phyloP scores from a whole-genome alignment of 306 rosid species.

The Oemleria cerasiformis region DNA sequence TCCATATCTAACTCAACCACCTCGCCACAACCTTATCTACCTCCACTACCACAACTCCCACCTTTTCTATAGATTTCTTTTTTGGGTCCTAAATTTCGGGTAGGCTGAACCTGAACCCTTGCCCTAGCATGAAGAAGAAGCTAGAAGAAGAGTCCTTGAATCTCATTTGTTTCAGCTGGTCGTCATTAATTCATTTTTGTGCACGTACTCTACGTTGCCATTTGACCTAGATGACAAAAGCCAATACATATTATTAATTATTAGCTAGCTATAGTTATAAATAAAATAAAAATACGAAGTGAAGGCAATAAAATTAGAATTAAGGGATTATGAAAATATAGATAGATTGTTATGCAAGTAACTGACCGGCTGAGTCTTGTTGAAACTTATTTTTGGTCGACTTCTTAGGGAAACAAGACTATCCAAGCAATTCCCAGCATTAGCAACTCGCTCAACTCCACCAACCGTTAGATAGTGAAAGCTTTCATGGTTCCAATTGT shows the following conservation, averaged over 20 bases:
- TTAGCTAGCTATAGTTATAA: background rate
- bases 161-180: background rate
- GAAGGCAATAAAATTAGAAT: background rate
- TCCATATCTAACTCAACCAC: no score
- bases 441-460: background rate
- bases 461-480: background rate
- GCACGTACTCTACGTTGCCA: constrained; percentile 3
- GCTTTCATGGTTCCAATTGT: background rate
- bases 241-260: background rate
- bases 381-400: background rate
- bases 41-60: no score
- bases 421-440: background rate
- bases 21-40: no score
- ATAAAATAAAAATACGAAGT: no score
- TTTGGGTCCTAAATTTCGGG: no score
- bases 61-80: no score
- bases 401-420: background rate
- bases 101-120: no score
- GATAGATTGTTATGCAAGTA: background rate
- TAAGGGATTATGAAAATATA: background rate
- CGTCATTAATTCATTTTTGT: background rate
- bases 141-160: no score
- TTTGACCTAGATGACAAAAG: background rate
- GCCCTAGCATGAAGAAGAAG: no score
- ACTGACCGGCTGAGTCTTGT: constrained; percentile 4